Conservation (phyloP, 208 protist genomes). For the Lotmaria passim region DNA sequence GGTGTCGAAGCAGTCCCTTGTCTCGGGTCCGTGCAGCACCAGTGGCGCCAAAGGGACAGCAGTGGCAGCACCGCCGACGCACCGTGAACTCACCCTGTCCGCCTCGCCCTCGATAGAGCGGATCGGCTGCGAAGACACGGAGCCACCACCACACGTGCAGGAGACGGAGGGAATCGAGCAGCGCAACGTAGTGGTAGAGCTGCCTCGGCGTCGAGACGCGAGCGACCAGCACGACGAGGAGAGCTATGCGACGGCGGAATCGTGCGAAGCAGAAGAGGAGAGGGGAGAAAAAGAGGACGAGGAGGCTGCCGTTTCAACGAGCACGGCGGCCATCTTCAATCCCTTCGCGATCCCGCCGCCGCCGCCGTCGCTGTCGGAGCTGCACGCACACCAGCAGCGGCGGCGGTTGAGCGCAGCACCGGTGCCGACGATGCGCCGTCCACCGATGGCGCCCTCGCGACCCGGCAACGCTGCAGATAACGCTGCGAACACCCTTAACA, state of each 20-base stretch:
- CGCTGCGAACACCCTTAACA: neutral
- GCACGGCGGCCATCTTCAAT: neutral
- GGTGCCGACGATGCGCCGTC: conserved; percentile 34
- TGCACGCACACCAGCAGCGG: conserved; percentile 19
- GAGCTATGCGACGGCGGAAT: neutral
- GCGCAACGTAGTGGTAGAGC: neutral
- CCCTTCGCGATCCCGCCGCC: conserved; percentile 19
- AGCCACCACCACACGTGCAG: neutral
- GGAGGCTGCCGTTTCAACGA: neutral
- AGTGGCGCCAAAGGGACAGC: neutral
- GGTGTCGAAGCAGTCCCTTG: neutral
- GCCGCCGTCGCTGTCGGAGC: conserved; percentile 17
- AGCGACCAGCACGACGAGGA: neutral
- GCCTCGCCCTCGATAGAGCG: conserved; percentile 21
- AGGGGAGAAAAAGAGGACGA: neutral
- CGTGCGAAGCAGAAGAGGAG: conserved; percentile 4
- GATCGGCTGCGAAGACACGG: neutral
- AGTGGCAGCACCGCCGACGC: neutral
- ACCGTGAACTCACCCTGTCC: conserved; percentile 19
- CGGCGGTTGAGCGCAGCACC: conserved; percentile 27
- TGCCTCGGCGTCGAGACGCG: too few species aligned
- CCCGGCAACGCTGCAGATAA: neutral
- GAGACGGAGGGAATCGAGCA: neutral
- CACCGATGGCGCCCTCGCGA: conserved; percentile 27
- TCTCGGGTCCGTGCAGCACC: neutral